These are phyloP conservation scores for Crucibulum laeve DNA, from an alignment of 768 basidiomycete species.

Conservation along the genomic window DNA sequence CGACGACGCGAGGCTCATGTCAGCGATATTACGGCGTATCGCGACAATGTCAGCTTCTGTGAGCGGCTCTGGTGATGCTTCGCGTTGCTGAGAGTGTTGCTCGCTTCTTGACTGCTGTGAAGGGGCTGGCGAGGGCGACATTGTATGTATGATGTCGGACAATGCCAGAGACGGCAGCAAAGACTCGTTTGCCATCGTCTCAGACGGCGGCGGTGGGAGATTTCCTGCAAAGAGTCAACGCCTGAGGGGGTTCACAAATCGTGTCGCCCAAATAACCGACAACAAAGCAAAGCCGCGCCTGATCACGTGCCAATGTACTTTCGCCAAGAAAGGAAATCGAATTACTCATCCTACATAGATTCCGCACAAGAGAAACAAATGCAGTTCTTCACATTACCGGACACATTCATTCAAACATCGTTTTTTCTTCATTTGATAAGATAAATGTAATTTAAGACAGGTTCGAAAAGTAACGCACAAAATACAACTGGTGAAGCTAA, in stretches of 20 bases:
- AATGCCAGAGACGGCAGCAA: conserved; percentile 36
- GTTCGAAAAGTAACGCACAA: no score
- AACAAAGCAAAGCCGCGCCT: conserved; percentile 16
- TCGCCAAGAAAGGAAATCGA: no score
- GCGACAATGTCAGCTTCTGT: conserved; percentile 40
- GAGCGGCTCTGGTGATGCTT: conserved; percentile 27
- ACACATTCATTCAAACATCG: no score
- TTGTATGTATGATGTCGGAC: conserved; percentile 51
- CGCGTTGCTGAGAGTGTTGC: conserved; percentile 7
- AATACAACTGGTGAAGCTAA: no score
- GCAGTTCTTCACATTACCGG: no score
- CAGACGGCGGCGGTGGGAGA: conserved; percentile 4
- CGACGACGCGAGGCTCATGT: conserved; percentile 31
- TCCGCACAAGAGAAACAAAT: no score
- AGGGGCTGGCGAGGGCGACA: conserved; percentile 45
- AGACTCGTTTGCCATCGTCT: conserved; percentile 9
- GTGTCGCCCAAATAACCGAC: conserved; percentile 16
- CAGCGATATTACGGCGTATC: conserved; percentile 42
- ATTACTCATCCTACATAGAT: no score
- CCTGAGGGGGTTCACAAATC: conserved; percentile 10
- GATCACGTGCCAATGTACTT: conserved; percentile 19
- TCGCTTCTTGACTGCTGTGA: conserved; percentile 17
- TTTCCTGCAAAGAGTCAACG: conserved; percentile 6
- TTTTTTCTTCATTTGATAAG: no score
- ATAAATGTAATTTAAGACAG: no score